A percentile compares a stretch with the other conserved stretches of the same genome.
These are phyloP conservation scores for Gossypium trilobum DNA, from an alignment of 441 rosid species.

Conservation along the genomic window DNA sequence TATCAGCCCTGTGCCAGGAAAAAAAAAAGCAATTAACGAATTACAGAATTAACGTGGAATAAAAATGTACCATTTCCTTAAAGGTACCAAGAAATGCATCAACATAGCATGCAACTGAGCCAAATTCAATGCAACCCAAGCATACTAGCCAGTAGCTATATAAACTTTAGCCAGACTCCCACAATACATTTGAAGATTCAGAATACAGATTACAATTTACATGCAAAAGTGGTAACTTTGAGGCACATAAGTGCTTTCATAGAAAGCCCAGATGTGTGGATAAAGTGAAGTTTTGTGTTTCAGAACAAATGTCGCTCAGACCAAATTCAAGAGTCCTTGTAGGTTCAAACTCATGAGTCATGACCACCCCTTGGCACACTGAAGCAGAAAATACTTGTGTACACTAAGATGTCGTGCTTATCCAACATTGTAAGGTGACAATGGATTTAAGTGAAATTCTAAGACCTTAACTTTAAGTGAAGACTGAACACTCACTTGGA, in stretches of 20 bases:
- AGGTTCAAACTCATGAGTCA: slow-evolving; percentile 7
- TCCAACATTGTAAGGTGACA: background rate
- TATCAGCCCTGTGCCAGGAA: slow-evolving; percentile 71
- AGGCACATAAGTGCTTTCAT: background rate
- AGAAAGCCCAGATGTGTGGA: background rate
- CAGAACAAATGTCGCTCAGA: background rate
- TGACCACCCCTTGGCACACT: background rate
- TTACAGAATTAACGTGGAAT: background rate
- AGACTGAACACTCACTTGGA: slow-evolving; percentile 59
- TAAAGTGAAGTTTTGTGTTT: background rate
- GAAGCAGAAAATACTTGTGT: background rate
- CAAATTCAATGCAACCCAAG: background rate
- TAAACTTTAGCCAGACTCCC: background rate
- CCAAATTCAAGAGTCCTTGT: background rate
- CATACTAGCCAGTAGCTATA: background rate
- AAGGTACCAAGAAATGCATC: background rate
- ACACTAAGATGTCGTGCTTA: background rate
- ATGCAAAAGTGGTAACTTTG: background rate
- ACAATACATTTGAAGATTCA: background rate
- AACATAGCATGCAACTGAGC: background rate
- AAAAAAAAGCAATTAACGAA: slow-evolving; percentile 22
- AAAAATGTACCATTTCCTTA: background rate
- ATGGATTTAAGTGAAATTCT: background rate
- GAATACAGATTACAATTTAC: background rate
- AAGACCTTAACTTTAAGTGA: slow-evolving; percentile 6